Percentiles rank a stretch among this genome's conserved stretches.
phyloP scores from a whole-genome alignment of 257 asterid species.

The Lithospermum erythrorhizon region DNA sequence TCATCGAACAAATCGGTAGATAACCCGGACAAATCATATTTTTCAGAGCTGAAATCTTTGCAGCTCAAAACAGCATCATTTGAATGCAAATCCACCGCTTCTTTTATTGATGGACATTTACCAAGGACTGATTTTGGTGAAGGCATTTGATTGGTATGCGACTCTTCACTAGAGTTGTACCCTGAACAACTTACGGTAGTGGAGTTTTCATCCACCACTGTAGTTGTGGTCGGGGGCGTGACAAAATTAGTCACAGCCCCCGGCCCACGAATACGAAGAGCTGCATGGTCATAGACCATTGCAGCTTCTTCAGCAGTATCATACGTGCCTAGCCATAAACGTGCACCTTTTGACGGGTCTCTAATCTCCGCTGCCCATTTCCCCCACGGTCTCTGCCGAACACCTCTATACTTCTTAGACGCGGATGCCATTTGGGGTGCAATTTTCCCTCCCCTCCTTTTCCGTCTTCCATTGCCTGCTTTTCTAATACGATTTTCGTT shows the following conservation, averaged over 20 bases:
- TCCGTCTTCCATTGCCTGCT: background rate
- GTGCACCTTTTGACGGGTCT: slow-evolving; percentile 70
- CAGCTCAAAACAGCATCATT: too few relatives aligned
- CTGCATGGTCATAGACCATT: slow-evolving; percentile 96
- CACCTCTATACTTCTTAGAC: slow-evolving; percentile 70
- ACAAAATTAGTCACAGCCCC: slow-evolving; percentile 84
- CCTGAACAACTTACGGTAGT: slow-evolving; percentile 10
- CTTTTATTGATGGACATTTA: too few relatives aligned
- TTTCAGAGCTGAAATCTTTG: too few relatives aligned
- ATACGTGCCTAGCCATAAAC: slow-evolving; percentile 88
- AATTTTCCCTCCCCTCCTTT: slow-evolving; percentile 31
- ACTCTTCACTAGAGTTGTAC: slow-evolving; percentile 70
- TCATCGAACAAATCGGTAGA: slow-evolving; percentile 23
- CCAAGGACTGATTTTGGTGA: slow-evolving; percentile 81
- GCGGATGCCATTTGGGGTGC: slow-evolving; percentile 1
- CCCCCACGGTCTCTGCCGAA: slow-evolving; percentile 95
- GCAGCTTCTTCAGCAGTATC: slow-evolving; percentile 97
- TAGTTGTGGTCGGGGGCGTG: slow-evolving; percentile 15
- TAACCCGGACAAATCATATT: slow-evolving; percentile 36
- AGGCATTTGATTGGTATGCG: slow-evolving; percentile 31
- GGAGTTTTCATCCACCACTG: slow-evolving; percentile 5
- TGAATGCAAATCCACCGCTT: too few relatives aligned
- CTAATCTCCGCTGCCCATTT: slow-evolving; percentile 99
- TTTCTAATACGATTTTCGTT: slow-evolving; percentile 2
- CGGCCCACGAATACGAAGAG: slow-evolving; percentile 81